phyloP scores from a whole-genome alignment of 306 rosid genomes.

The apple (Malus domestica) region ASM211411v1 NC_041789.1:186501-187000 shows the following conservation, averaged over 20 bases:
- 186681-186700: slow-evolving; percentile 51
- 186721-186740: slow-evolving; percentile 47
- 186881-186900: slow-evolving; percentile 6
- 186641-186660: slow-evolving; percentile 17
- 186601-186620: neutral
- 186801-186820: slow-evolving; percentile 46
- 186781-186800: slow-evolving; percentile 39
- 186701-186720: slow-evolving; percentile 54
- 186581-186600: neutral
- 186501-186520: neutral
- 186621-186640: neutral
- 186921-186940: slow-evolving; percentile 23
- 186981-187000: neutral
- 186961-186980: slow-evolving; percentile 31
- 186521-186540: neutral
- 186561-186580: neutral
- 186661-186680: slow-evolving; percentile 22
- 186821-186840: slow-evolving; percentile 46
- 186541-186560: neutral
- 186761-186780: slow-evolving; percentile 47
- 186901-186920: slow-evolving; percentile 8
- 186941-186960: slow-evolving; percentile 37
- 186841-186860: slow-evolving; percentile 47
- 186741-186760: slow-evolving; percentile 41
- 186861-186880: slow-evolving; percentile 26